Percentiles rank a stretch among this genome's conserved stretches.
These are phyloP conservation scores for Athelia sp. DNA, from an alignment of 1,284 basidiomycete genomes.

Conservation along the genomic window DNA sequence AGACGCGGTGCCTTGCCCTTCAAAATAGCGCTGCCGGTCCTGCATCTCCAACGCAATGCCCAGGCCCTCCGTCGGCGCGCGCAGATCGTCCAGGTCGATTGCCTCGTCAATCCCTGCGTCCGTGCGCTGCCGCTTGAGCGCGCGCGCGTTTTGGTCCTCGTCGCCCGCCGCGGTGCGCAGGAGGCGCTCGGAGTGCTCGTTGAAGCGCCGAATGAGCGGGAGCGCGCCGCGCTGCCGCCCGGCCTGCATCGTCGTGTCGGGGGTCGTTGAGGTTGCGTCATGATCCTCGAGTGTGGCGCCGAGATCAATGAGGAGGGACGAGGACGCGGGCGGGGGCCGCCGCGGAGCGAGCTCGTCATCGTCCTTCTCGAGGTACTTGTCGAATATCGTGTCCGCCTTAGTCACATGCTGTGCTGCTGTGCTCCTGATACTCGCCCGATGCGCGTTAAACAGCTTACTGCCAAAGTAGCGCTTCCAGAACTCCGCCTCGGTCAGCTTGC, in stretches of 20 bases:
- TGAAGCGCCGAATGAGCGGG: slow-evolving; percentile 95
- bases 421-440: slow-evolving; percentile 88
- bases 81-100: slow-evolving; percentile 86
- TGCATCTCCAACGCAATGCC: slow-evolving; percentile 84
- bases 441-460: slow-evolving; percentile 90
- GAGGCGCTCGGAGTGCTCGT: slow-evolving; percentile 91
- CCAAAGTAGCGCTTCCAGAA: slow-evolving; percentile 99
- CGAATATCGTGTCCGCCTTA: slow-evolving; percentile 91
- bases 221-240: slow-evolving; percentile 84
- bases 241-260: slow-evolving; percentile 94
- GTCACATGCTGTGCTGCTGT: slow-evolving; percentile 81
- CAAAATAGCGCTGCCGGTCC: slow-evolving; percentile 73
- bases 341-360: slow-evolving; percentile 90
- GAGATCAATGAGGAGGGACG: slow-evolving; percentile 82
- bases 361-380: slow-evolving; percentile 90
- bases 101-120: slow-evolving; percentile 33
- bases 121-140: slow-evolving; percentile 54
- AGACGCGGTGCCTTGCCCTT: slow-evolving; percentile 40
- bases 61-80: slow-evolving; percentile 53
- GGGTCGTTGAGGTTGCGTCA: slow-evolving; percentile 46
- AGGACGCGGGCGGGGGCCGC: slow-evolving; percentile 57
- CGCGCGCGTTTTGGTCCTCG: slow-evolving; percentile 45
- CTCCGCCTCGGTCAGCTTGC: slow-evolving; percentile 79
- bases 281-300: slow-evolving; percentile 92
- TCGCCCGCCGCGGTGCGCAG: slow-evolving; percentile 66